A percentile compares a stretch with the other conserved stretches of the same genome.
Conservation (phyloP, 495 filamentous ascomycete genomes). For the Ascodesmis nigricans region DNA sequence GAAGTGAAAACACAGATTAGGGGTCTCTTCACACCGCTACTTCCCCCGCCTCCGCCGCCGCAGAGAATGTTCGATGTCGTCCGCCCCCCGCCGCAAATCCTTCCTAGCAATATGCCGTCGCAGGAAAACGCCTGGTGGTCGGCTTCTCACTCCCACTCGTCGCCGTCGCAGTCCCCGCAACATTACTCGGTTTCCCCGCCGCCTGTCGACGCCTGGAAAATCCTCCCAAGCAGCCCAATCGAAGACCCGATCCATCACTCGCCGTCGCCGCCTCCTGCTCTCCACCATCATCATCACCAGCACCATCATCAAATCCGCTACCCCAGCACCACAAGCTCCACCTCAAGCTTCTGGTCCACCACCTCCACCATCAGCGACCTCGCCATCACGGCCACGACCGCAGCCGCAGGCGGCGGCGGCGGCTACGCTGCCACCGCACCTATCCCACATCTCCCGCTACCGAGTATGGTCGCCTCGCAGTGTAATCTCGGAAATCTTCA, state of each 20-base stretch:
- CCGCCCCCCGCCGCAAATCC: conserved; percentile 53
- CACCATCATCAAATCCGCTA: conserved; percentile 54
- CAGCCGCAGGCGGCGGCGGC: not conserved
- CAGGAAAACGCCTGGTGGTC: conserved; percentile 62
- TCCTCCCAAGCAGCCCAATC: conserved; percentile 61
- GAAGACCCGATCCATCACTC: conserved; percentile 29
- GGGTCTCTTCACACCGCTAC: conserved; percentile 64
- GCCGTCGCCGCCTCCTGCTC: conserved; percentile 23
- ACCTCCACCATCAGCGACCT: no score
- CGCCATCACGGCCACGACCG: not conserved
- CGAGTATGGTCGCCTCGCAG: conserved; percentile 69
- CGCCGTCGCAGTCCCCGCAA: no score
- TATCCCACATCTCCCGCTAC: conserved; percentile 60
- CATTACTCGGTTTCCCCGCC: no score
- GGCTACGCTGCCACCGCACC: conserved; percentile 24
- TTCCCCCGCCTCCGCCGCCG: conserved; percentile 86
- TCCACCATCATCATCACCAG: conserved; percentile 35
- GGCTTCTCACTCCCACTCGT: conserved; percentile 29
- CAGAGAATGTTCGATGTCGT: conserved; percentile 82
- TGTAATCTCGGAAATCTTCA: conserved; percentile 61
- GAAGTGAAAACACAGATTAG: conserved; percentile 79
- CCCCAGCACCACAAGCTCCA: conserved; percentile 58
- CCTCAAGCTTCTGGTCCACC: conserved; percentile 37
- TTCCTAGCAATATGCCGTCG: conserved; percentile 70
- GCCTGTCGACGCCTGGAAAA: conserved; percentile 78